Percentiles rank a stretch among this genome's conserved stretches.
Conservation (phyloP, 2,329 filamentous ascomycete species). For the Diaporthe vaccinii region DNA sequence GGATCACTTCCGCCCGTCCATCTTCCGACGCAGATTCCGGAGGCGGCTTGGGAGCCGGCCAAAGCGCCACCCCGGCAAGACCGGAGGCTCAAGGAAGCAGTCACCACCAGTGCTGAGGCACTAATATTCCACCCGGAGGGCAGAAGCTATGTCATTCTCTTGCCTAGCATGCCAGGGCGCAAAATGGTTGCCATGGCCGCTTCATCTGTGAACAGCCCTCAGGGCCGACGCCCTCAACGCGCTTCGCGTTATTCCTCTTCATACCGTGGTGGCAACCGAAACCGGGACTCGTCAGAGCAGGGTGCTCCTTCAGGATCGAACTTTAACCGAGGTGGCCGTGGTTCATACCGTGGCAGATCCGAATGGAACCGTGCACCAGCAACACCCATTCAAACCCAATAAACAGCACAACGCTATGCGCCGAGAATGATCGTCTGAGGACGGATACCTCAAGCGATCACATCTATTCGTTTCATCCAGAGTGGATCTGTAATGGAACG, state of each 20-base stretch:
- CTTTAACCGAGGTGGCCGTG: constrained; percentile 52
- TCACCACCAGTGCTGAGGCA: constrained; percentile 61
- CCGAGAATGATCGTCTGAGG: constrained; percentile 3
- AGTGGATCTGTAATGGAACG: constrained; percentile 29
- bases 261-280: constrained; percentile 41
- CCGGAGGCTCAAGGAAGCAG: constrained; percentile 61
- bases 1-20: constrained; percentile 80
- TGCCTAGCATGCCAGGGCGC: constrained; percentile 57
- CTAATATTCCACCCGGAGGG: constrained; percentile 55
- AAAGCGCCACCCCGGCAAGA: constrained; percentile 68
- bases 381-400: constrained; percentile 45
- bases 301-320: constrained; percentile 43
- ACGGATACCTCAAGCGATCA: not conserved
- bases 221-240: constrained; percentile 46
- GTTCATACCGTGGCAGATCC: constrained; percentile 56
- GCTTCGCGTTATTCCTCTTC: constrained; percentile 39
- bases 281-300: constrained; percentile 48
- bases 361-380: constrained; percentile 56
- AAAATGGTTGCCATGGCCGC: constrained; percentile 56
- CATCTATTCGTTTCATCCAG: constrained; percentile 30
- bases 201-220: constrained; percentile 49
- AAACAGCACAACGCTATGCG: constrained; percentile 19
- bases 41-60: constrained; percentile 74
- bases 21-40: constrained; percentile 73
- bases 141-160: constrained; percentile 54